These are phyloP conservation scores for Trametes versicolor DNA, from an alignment of 1,284 basidiomycete species.

Conservation along the genomic window DNA sequence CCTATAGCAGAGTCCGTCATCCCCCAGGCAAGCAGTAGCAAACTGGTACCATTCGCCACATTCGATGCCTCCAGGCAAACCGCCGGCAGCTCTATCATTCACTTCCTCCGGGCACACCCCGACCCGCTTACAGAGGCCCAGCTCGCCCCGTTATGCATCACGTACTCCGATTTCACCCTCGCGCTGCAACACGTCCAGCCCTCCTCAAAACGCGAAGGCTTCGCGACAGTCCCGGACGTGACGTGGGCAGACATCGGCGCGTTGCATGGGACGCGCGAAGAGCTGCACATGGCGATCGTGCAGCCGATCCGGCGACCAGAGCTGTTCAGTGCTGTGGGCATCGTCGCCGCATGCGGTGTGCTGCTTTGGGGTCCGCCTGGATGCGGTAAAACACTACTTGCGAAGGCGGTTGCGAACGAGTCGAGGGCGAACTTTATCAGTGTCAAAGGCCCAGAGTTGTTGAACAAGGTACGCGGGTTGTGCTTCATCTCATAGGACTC, in stretches of 20 bases:
- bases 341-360: conserved; percentile 90
- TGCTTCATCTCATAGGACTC: neutral
- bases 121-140: conserved; percentile 80
- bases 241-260: conserved; percentile 98
- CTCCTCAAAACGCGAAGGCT: conserved; percentile 97
- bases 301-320: conserved; percentile 94
- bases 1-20: conserved; percentile 19
- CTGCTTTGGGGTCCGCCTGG: conserved; percentile 99
- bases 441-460: conserved; percentile 95
- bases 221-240: conserved; percentile 95
- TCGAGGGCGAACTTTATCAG: conserved; percentile 95
- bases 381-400: conserved; percentile 95
- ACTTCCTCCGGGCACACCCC: conserved; percentile 90
- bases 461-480: conserved; percentile 83
- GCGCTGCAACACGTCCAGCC: conserved; percentile 93
- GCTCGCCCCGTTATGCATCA: conserved; percentile 85
- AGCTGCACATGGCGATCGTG: conserved; percentile 97
- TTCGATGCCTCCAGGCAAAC: conserved; percentile 50
- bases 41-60: conserved; percentile 54
- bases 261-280: conserved; percentile 84
- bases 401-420: conserved; percentile 98
- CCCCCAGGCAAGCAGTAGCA: conserved; percentile 31
- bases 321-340: conserved; percentile 88
- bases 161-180: conserved; percentile 78
- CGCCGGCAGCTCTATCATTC: conserved; percentile 80